Evolutionary conservation across 495 filamentous ascomycete species (phyloP), one percentile per base, ranked within the genome.

Genomic region (Penicillium tannophilum): DNA sequence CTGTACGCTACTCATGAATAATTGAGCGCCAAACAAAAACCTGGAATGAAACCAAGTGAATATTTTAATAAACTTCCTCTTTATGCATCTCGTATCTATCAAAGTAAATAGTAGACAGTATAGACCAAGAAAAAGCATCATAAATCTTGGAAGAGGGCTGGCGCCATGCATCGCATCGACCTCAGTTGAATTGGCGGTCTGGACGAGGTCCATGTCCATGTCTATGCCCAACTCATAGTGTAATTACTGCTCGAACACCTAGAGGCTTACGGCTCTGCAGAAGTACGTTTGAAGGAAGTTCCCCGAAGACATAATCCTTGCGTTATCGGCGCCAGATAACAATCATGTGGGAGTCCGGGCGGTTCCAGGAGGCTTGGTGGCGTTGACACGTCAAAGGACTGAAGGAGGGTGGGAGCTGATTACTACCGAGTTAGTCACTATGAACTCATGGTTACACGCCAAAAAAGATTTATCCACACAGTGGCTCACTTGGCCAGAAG

Each of bases 331-430:
- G 59, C 56, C 54, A 45, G 26, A 47, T 52, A 43, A 52, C n/a
- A 52, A 65, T 69, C 61, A 66, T 52, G 58, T 58, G 55, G 53
- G 45, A 55, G 50, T 45, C 17, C 56, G 47, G 49, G 36, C 30
- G 50, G 52, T 55, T 52, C 36, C 50, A 35, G 26, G 31, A 30
- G n/a, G 35, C 39, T 54, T 63, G 54, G 67, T 70, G 67, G 67
- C 67, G 67, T 60, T 68, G 67, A 70, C 67, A 70, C 67, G 67
- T 70, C 63, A 53, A 51, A 54, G 54, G 10, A 43, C 55, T 42
- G 5, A 42, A 17, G 52, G 35, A 24, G 35, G 35, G 20, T 24
- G 28, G 31, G 31, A 54, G 7, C 10, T 43, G 23, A 30, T 54
- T 26, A 54, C 52, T 12, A 42, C 52, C 23, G 4, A 28, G 28